Evolutionary conservation across 805 yeast genomes (phyloP).

Genomic region (Kazachstania africana): DNA sequence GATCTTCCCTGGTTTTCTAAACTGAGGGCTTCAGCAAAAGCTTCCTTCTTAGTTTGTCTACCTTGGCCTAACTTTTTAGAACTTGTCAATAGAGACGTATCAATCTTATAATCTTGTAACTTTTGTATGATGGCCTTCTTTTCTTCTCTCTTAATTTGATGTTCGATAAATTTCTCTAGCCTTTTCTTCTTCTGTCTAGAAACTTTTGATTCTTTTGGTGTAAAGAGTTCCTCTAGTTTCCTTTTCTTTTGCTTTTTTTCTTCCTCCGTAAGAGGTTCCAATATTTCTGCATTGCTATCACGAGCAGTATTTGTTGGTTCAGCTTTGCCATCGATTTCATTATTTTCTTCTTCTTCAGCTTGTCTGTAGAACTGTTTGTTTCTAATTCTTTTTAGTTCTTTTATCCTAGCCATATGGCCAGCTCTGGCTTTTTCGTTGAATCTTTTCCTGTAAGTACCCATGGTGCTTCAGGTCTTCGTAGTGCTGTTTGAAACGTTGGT

Average conservation of each 20-base stretch:
- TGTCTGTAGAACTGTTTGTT: conserved; percentile 56
- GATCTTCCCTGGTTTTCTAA: conserved; percentile 62
- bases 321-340: conserved; percentile 27
- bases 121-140: conserved; percentile 66
- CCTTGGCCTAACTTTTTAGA: conserved; percentile 74
- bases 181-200: conserved; percentile 66
- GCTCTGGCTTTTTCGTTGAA: conserved; percentile 79
- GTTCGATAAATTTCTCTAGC: conserved; percentile 84
- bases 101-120: conserved; percentile 50
- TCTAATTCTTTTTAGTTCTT: conserved; percentile 52
- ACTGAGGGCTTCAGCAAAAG: conserved; percentile 61
- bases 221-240: conserved; percentile 44
- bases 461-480: too few relatives aligned
- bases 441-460: conserved; percentile 76
- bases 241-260: conserved; percentile 59
- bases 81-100: conserved; percentile 56
- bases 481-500: too few relatives aligned
- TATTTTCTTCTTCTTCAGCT: conserved; percentile 26
- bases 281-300: conserved; percentile 49
- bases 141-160: conserved; percentile 81
- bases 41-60: conserved; percentile 52
- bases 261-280: conserved; percentile 49
- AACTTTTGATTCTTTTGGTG: conserved; percentile 55
- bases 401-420: conserved; percentile 73
- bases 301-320: conserved; percentile 8